Conservation (phyloP, 106 monocot species). For the Agapanthus africanus region DNA sequence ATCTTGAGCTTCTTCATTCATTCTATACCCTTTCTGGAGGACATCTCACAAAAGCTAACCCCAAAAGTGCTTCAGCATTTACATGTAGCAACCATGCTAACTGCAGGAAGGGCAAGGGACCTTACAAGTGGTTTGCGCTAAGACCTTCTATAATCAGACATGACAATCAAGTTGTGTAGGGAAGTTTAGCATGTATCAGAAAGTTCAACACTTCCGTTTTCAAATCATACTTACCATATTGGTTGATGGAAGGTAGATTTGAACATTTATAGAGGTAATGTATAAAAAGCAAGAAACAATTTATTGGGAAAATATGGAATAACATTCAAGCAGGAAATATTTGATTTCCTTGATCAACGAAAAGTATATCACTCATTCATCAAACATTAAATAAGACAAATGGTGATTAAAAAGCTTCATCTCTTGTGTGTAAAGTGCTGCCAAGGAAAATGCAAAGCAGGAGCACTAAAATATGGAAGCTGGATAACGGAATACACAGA, state of each 20-base stretch:
- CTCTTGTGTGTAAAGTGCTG: not conserved
- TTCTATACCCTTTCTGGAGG: not conserved
- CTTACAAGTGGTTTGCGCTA: not conserved
- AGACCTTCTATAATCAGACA: not conserved
- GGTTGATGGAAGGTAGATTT: not conserved
- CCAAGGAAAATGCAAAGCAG: not conserved
- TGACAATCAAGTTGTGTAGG: not conserved
- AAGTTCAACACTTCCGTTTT: not conserved
- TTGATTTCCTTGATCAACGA: not conserved
- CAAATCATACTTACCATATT: not conserved
- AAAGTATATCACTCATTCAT: slow-evolving; percentile 1
- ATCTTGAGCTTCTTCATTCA: not conserved
- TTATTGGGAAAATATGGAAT: not conserved
- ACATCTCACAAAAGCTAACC: not conserved
- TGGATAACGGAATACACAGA: not conserved
- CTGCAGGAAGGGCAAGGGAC: not conserved
- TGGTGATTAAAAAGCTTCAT: not conserved
- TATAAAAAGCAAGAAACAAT: not conserved
- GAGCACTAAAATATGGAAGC: not conserved
- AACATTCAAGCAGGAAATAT: not conserved
- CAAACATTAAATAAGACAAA: not conserved
- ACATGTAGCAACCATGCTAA: not conserved
- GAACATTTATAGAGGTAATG: not conserved
- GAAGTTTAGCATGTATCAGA: not conserved
- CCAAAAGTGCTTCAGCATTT: not conserved